These are phyloP conservation scores for Boletus subparvulus DNA, from an alignment of 768 basidiomycete genomes.

Conservation along the genomic window DNA sequence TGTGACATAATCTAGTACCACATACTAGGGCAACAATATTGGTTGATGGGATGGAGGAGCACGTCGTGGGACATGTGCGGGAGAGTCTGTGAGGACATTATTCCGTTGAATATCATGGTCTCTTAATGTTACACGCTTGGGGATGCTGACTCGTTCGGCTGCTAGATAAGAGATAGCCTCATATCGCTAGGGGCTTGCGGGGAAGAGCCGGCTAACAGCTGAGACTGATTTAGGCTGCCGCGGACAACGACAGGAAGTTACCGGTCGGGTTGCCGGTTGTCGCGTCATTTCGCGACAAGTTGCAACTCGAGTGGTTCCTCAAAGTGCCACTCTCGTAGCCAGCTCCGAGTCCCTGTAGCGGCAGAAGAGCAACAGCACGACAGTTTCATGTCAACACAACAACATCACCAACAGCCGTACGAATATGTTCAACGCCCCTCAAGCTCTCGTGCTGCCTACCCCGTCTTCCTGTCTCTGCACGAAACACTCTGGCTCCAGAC, in stretches of 20 bases:
- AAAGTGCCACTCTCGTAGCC: background rate
- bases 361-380: background rate
- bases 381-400: constrained; percentile 27
- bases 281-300: background rate
- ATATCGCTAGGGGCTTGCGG: constrained; percentile 7
- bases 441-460: constrained; percentile 56
- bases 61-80: background rate
- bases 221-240: background rate
- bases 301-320: background rate
- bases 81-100: background rate
- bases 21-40: background rate
- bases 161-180: background rate
- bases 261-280: constrained; percentile 17
- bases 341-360: background rate
- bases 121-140: background rate
- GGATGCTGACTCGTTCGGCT: background rate
- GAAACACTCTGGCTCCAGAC: constrained; percentile 62
- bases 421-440: constrained; percentile 21
- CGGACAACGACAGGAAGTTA: constrained; percentile 4
- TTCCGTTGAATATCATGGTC: background rate
- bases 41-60: constrained; percentile 4
- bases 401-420: constrained; percentile 5
- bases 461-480: constrained; percentile 62
- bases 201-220: constrained; percentile 3
- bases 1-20: background rate